A percentile compares a stretch with the other conserved stretches of the same genome.
phyloP scores from a whole-genome alignment of 2,329 filamentous ascomycete genomes.

The Stagonosporopsis cucurbitacearum region DNA sequence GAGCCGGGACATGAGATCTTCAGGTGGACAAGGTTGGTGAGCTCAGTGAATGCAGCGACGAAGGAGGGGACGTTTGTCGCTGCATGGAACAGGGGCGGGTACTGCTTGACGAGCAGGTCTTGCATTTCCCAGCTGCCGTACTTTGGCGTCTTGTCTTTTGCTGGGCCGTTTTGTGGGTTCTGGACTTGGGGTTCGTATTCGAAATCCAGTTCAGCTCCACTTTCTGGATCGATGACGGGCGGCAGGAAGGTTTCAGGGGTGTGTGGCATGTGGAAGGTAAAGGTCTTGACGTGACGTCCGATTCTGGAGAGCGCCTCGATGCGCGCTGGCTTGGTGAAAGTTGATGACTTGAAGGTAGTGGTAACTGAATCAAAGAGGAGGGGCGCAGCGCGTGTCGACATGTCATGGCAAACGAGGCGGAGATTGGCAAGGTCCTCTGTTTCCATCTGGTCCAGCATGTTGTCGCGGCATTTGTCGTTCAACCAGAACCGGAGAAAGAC shows the following conservation, averaged over 20 bases:
- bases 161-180: slow-evolving; percentile 62
- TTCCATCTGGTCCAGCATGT: slow-evolving; percentile 51
- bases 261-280: slow-evolving; percentile 80
- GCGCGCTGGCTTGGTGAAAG: slow-evolving; percentile 76
- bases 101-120: slow-evolving; percentile 83
- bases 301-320: slow-evolving; percentile 78
- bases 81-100: slow-evolving; percentile 86
- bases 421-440: slow-evolving; percentile 56
- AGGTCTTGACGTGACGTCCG: slow-evolving; percentile 77
- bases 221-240: slow-evolving; percentile 79
- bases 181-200: slow-evolving; percentile 77
- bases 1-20: slow-evolving; percentile 79
- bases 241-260: slow-evolving; percentile 80
- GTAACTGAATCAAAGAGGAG: slow-evolving; percentile 72
- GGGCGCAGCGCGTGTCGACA: slow-evolving; percentile 72
- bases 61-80: slow-evolving; percentile 88
- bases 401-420: slow-evolving; percentile 72
- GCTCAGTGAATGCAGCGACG: slow-evolving; percentile 72
- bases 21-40: slow-evolving; percentile 75
- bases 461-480: slow-evolving; percentile 55
- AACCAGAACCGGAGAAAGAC: slow-evolving; percentile 59
- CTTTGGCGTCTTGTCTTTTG: slow-evolving; percentile 69
- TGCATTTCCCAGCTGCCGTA: slow-evolving; percentile 82
- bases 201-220: slow-evolving; percentile 79
- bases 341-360: slow-evolving; percentile 74